Percentiles rank a stretch among this genome's conserved stretches.
Evolutionary conservation across 352 stramenopile genomes (phyloP).

Genomic region (Blastocystis sp.): DNA sequence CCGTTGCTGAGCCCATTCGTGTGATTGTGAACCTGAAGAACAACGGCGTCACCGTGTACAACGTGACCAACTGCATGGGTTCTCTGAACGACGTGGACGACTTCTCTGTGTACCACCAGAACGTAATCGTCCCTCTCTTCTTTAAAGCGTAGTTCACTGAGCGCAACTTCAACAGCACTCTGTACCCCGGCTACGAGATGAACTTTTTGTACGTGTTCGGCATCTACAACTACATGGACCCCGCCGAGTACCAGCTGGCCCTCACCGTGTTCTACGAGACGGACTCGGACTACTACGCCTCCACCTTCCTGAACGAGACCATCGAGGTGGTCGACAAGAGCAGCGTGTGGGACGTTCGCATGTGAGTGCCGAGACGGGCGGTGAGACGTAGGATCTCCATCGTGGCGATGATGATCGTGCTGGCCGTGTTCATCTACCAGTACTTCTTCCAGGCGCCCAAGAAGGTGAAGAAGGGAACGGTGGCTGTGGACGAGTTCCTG

Average conservation of each 20-base stretch:
- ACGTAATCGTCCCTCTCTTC: neutral
- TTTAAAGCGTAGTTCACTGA: slow-evolving; percentile 64
- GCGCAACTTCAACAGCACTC: slow-evolving; percentile 65
- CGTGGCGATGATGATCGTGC: neutral
- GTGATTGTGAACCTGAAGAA: slow-evolving; percentile 69
- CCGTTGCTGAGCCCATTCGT: slow-evolving; percentile 63
- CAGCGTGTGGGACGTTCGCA: slow-evolving; percentile 54
- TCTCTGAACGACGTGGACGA: slow-evolving; percentile 66
- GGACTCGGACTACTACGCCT: slow-evolving; percentile 63
- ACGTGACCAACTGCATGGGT: slow-evolving; percentile 68
- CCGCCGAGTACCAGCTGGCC: slow-evolving; percentile 63
- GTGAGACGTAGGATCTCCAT: slow-evolving; percentile 44
- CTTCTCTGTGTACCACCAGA: slow-evolving; percentile 63
- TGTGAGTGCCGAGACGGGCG: neutral
- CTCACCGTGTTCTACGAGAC: slow-evolving; percentile 69
- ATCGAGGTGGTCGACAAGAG: slow-evolving; percentile 53
- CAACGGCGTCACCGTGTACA: slow-evolving; percentile 66
- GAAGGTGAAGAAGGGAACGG: neutral
- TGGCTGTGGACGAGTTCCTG: neutral
- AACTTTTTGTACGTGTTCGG: slow-evolving; percentile 69
- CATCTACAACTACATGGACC: slow-evolving; percentile 68
- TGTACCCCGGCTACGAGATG: slow-evolving; percentile 69
- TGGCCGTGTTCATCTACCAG: slow-evolving; percentile 1
- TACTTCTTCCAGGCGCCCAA: slow-evolving; percentile 1
- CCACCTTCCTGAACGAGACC: slow-evolving; percentile 65